A percentile compares a stretch with the other conserved stretches of the same genome.
Conservation (phyloP, 2,329 filamentous ascomycete genomes). For the Sarocladium strictum region DNA sequence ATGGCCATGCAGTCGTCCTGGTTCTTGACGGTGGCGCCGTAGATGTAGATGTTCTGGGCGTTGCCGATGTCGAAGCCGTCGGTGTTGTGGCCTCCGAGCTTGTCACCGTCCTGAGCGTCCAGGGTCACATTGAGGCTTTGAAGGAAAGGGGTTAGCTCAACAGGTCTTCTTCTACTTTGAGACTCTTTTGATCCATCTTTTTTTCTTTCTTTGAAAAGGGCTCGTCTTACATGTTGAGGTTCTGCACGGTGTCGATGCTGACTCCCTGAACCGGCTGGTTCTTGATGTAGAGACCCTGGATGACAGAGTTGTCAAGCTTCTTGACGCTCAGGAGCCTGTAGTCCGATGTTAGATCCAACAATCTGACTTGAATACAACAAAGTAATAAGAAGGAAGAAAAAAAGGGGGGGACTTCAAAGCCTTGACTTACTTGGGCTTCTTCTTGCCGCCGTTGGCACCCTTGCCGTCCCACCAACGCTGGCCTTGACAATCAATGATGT, state of each 20-base stretch:
- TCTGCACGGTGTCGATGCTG: slow-evolving; percentile 28
- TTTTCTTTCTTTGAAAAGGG: too few species aligned
- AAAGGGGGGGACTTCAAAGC: too few species aligned
- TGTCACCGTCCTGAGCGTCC: slow-evolving; percentile 31
- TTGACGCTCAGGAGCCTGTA: slow-evolving; percentile 1
- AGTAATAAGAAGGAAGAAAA: too few species aligned
- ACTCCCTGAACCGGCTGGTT: slow-evolving; percentile 38
- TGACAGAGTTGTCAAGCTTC: slow-evolving; percentile 20
- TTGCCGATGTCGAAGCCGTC: slow-evolving; percentile 53
- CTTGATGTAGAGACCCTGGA: slow-evolving; percentile 31
- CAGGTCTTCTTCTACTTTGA: too few species aligned
- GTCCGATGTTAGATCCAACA: neutral
- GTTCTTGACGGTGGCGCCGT: slow-evolving; percentile 48
- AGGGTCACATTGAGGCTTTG: slow-evolving; percentile 26
- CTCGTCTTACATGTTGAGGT: slow-evolving; percentile 22
- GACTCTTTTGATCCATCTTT: too few species aligned
- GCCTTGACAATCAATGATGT: slow-evolving; percentile 48
- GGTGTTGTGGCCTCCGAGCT: slow-evolving; percentile 42
- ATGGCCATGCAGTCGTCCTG: slow-evolving; percentile 57
- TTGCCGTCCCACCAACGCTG: slow-evolving; percentile 52
- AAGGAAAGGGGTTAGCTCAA: neutral
- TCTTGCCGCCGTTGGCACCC: slow-evolving; percentile 50
- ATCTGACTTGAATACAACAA: neutral
- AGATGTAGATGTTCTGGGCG: slow-evolving; percentile 43
- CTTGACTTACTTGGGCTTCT: slow-evolving; percentile 44